Evolutionary conservation across 768 basidiomycete species (phyloP), one percentile per base, ranked within the genome.

Genomic region (Termitomyces titanicus): DNA sequence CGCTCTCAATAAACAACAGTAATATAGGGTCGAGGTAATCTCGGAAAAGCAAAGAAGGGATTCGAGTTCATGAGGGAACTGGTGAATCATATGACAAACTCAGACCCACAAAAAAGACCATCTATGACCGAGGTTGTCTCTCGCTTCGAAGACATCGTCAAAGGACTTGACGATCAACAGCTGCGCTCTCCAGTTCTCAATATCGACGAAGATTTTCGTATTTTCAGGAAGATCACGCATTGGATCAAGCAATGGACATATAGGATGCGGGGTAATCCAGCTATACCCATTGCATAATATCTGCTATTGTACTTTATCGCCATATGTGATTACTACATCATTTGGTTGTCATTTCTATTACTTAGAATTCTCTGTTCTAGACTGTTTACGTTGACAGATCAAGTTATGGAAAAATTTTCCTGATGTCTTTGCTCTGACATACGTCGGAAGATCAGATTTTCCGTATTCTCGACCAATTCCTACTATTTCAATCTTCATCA

Each of bases 101-200:
- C 58, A 0, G 68, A 75, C 42, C 71, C 73, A 0, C 42, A 51
- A 8, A 67, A 67, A 45, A 69, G 76, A 13, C 75, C 74, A 0
- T 67, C 63, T 1, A 74, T 75, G 59, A 62, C 68, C 12, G 66
- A 73, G 31, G 74, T 73, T 4, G 66, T 74, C 20, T 42, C 53
- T 15, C 66, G 64, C 8, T 74, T 75, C 43, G 63, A 68, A 9
- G 53, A 49, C 6, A 68, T 73, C 20, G 51, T 63, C 15, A 49
- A 57, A 27, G 57, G 60, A 3, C 45, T 74, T 18, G 66, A 63
- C 44, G 45, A 54, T n/a, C 65, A 61, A 60, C 68, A 70, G 44
- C 57, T 76, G 13, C 68, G 72, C 1, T 68, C 67, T 8, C 65
- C 65, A 33, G 61, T 58, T 18, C 43, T 61, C 29, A 31, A 29